Evolutionary conservation across 495 filamentous ascomycete species (phyloP).

Genomic region (Aspergillus campestris): DNA sequence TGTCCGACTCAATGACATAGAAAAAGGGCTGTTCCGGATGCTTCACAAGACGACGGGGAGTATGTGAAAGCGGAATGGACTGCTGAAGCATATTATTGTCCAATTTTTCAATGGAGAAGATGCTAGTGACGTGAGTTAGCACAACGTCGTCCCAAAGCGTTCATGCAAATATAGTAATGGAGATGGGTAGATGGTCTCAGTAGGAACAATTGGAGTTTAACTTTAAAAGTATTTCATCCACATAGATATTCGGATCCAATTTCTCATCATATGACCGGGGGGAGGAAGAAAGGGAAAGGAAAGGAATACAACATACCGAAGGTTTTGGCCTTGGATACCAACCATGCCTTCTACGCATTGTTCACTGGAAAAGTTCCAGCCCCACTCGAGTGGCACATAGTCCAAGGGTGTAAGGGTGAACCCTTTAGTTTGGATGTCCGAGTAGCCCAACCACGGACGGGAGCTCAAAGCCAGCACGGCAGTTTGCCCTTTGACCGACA

Average conservation of each 20-base stretch:
- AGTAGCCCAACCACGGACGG: conserved; percentile 88
- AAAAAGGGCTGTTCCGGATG: conserved; percentile 84
- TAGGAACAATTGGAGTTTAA: conserved; percentile 68
- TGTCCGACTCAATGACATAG: conserved; percentile 90
- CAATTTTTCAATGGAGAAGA: conserved; percentile 83
- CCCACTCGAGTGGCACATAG: conserved; percentile 83
- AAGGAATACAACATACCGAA: conserved; percentile 57
- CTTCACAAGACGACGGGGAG: conserved; percentile 76
- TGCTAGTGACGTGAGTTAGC: conserved; percentile 47
- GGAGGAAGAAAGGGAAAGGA: conserved; percentile 7
- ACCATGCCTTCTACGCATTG: conserved; percentile 92
- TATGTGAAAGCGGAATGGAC: conserved; percentile 81
- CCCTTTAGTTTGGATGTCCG: conserved; percentile 67
- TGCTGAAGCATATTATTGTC: conserved; percentile 82
- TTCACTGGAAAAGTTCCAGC: conserved; percentile 92
- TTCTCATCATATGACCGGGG: conserved; percentile 60
- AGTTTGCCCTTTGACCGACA: conserved; percentile 72
- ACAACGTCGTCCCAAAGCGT: background rate
- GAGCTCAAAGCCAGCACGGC: conserved; percentile 88
- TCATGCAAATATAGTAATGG: background rate
- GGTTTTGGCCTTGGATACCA: conserved; percentile 81
- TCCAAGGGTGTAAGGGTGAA: conserved; percentile 90
- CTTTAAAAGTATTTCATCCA: conserved; percentile 43
- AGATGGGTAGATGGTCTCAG: conserved; percentile 35
- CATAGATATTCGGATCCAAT: conserved; percentile 40